Evolutionary conservation across 441 rosid genomes (phyloP).

Genomic region (Pelargonium exstipulatum): DNA sequence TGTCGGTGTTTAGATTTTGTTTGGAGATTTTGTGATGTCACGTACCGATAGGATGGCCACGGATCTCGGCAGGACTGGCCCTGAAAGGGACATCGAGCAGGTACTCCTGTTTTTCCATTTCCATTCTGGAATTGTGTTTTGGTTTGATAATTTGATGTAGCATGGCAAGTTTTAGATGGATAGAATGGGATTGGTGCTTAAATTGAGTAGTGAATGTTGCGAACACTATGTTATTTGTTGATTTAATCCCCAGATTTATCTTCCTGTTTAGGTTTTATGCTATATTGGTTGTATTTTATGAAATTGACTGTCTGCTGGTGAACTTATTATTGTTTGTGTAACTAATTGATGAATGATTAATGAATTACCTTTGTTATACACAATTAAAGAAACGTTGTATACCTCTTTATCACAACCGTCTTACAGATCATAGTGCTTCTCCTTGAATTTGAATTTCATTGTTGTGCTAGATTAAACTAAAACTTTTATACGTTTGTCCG

Average conservation of each 20-base stretch:
- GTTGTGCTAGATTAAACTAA: neutral
- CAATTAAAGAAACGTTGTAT: neutral
- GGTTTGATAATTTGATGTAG: slow-evolving; percentile 12
- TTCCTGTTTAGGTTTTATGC: neutral
- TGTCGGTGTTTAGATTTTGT: slow-evolving; percentile 18
- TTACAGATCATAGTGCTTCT: neutral
- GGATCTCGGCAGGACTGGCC: slow-evolving; percentile 71
- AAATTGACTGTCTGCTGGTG: neutral
- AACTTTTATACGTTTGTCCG: neutral
- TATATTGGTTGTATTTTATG: neutral
- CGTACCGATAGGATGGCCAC: slow-evolving; percentile 73
- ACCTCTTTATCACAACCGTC: neutral
- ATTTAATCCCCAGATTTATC: neutral
- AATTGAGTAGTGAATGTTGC: neutral
- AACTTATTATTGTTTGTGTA: neutral
- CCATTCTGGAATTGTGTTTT: neutral
- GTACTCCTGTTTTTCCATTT: slow-evolving; percentile 30
- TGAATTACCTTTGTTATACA: neutral
- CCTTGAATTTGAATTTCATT: neutral
- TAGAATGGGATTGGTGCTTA: neutral
- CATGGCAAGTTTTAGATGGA: neutral
- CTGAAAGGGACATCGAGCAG: slow-evolving; percentile 88
- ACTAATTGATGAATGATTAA: neutral
- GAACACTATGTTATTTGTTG: neutral
- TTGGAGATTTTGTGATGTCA: slow-evolving; percentile 31